Evolutionary conservation across 2,329 filamentous ascomycete species (phyloP), one percentile per base, ranked within the genome.

Genomic region (Colletotrichum siamense): DNA sequence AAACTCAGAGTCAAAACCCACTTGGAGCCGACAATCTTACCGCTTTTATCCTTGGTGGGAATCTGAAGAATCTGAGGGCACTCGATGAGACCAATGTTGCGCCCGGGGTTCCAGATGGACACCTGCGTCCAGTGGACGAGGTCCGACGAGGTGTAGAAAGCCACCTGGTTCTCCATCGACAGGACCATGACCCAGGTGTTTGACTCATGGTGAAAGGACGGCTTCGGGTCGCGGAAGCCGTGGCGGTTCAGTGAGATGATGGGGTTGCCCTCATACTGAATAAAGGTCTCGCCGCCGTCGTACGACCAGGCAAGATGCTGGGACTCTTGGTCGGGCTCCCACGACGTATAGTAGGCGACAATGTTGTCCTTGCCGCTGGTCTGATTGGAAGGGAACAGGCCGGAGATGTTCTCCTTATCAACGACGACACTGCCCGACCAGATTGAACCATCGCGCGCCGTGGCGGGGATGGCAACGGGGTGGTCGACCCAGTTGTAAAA

Each of bases 151-250:
- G 91, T 92, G 82, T 88, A 94, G 77, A 94, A 87, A n/a, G 90
- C 91, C 61, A 94, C 86, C 12, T 86, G 84, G 77, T 90, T 92
- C 49, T 92, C 91, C 72, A 90, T 92, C 0, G 91, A 85, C 4
- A 92, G 78, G 0, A 88, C 87, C 87, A 92, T 90, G 52, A 92
- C 89, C 92, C 92, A 94, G 22, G 86, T 83, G 5, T 77, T 62
- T 8, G 57, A 71, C 36, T 88, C 80, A 3, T 87, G 83, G 77
- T 92, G 89, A 86, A 91, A 91, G 61, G 92, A 86, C 3, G 94
- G 91, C 79, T 94, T 92, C 2, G 93, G 92, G 77, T 94, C 92
- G 28, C 92, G 90, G 84, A 94, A 94, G 77, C 92, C 88, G 8
- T 82, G 86, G 22, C 89, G 87, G 73, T 86, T 86, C 80, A 89